A percentile compares a stretch with the other conserved stretches of the same genome.
phyloP scores from a whole-genome alignment of 140 eudicot genomes.

The Eryngium alpinum region DNA sequence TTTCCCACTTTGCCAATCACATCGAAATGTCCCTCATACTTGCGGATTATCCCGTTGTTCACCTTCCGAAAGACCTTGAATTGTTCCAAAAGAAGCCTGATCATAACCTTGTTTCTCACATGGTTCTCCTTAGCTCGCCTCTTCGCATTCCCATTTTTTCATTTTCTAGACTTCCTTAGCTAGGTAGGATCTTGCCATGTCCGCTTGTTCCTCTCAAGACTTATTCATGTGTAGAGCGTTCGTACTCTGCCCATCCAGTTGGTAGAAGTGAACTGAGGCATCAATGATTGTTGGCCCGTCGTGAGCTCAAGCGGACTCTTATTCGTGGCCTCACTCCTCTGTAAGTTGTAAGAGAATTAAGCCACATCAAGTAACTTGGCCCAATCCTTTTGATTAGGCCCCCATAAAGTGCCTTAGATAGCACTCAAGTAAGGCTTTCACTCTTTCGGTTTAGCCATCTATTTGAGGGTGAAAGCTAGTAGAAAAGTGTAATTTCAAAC shows the following conservation, averaged over 20 bases:
- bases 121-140: neutral
- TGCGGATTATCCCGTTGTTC: neutral
- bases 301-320: conserved; percentile 9
- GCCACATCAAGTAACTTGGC: neutral
- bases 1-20: neutral
- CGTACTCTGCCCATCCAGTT: neutral
- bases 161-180: conserved; percentile 8
- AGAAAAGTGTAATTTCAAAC: neutral
- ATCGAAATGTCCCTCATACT: conserved; percentile 6
- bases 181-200: neutral
- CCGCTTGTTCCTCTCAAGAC: conserved; percentile 6
- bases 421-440: conserved; percentile 4
- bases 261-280: neutral
- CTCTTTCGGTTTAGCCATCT: neutral
- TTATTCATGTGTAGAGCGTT: neutral
- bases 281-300: neutral
- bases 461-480: neutral
- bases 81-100: neutral
- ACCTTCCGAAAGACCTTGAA: neutral
- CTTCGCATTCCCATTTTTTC: conserved; percentile 21
- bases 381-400: conserved; percentile 16
- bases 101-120: neutral
- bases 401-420: conserved; percentile 17
- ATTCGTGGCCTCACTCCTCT: neutral
- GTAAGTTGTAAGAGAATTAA: neutral